Percentiles rank a stretch among this genome's conserved stretches.
Evolutionary conservation across 2,329 filamentous ascomycete species (phyloP).

Genomic region (Hypomyces rosellus): DNA sequence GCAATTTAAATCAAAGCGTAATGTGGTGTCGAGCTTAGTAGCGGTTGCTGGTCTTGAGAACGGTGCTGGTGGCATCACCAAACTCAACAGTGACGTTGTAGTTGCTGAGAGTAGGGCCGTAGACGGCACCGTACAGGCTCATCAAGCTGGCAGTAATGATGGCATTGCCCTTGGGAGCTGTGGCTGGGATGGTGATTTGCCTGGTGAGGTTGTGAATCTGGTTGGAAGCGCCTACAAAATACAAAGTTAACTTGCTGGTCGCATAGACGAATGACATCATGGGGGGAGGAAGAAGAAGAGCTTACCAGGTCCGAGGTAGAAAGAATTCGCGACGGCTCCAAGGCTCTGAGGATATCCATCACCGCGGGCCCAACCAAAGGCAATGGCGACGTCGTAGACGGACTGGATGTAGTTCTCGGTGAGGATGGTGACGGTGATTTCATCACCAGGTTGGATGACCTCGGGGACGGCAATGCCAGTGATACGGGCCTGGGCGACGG

Average conservation of each 20-base stretch:
- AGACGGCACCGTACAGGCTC: slow-evolving; percentile 22
- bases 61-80: slow-evolving; percentile 15
- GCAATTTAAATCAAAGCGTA: too few relatives aligned
- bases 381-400: slow-evolving; percentile 38
- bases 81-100: slow-evolving; percentile 23
- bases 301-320: slow-evolving; percentile 33
- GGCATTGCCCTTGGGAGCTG: slow-evolving; percentile 15
- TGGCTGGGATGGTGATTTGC: slow-evolving; percentile 20
- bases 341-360: slow-evolving; percentile 22
- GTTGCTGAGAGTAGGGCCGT: slow-evolving; percentile 14
- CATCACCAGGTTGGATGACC: slow-evolving; percentile 32
- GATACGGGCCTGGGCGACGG: slow-evolving; percentile 32
- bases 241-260: background rate
- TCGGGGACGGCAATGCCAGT: slow-evolving; percentile 35
- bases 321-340: slow-evolving; percentile 23
- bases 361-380: slow-evolving; percentile 30
- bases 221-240: slow-evolving; percentile 20
- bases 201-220: slow-evolving; percentile 19
- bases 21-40: background rate
- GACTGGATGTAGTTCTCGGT: slow-evolving; percentile 39
- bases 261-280: background rate
- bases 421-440: slow-evolving; percentile 32
- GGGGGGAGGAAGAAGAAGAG: background rate
- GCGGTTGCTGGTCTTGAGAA: slow-evolving; percentile 14
- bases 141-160: slow-evolving; percentile 22